Evolutionary conservation across 1,284 basidiomycete genomes (phyloP).

Genomic region (Afroboletus lepidellus): DNA sequence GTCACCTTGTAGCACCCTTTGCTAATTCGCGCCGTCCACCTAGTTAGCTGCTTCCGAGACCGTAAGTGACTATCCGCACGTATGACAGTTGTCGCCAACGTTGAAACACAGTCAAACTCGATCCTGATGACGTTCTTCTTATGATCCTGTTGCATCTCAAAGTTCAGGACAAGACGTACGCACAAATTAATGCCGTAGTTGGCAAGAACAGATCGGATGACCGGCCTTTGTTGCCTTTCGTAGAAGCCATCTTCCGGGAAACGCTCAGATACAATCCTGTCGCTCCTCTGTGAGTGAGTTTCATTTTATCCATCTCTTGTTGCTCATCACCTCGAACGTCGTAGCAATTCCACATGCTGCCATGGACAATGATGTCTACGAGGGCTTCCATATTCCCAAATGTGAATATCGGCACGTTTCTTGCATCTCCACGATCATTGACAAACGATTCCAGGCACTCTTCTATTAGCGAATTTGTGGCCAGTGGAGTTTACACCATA

Average conservation of each 20-base stretch:
- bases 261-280: slow-evolving; percentile 9
- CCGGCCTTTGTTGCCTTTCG: slow-evolving; percentile 26
- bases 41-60: slow-evolving; percentile 13
- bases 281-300: slow-evolving; percentile 9
- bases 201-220: slow-evolving; percentile 29
- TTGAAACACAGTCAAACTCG: slow-evolving; percentile 6
- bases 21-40: not conserved
- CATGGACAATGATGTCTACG: slow-evolving; percentile 15
- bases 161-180: slow-evolving; percentile 31
- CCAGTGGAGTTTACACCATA: not conserved
- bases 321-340: not conserved
- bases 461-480: slow-evolving; percentile 12
- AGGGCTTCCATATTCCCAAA: slow-evolving; percentile 14
- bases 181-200: slow-evolving; percentile 34
- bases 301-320: not conserved
- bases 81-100: not conserved
- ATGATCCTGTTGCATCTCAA: slow-evolving; percentile 34
- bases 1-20: no score
- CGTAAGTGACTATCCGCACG: not conserved
- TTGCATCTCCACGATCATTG: not conserved
- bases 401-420: not conserved
- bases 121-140: slow-evolving; percentile 29
- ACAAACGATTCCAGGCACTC: slow-evolving; percentile 11
- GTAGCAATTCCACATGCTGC: slow-evolving; percentile 14
- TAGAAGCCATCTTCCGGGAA: slow-evolving; percentile 34